Evolutionary conservation across 345 rosid genomes (phyloP), one percentile per base, ranked within the genome.

Genomic region (Corchorus capsularis): DNA sequence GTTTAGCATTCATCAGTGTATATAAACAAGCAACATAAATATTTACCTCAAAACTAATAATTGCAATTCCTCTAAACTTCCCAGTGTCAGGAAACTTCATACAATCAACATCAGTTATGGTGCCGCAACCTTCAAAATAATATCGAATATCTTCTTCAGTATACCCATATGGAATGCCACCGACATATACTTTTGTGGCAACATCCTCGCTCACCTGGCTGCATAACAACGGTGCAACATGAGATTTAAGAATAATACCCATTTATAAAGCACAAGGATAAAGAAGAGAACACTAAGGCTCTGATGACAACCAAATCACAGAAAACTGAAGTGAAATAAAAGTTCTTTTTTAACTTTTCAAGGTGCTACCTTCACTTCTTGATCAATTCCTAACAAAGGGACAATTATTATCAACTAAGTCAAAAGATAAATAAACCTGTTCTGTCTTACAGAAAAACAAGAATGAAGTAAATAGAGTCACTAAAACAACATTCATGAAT

Each of bases 51-150:
- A 95, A 96, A 72, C 83, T 85, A 37, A 93, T 83, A 67, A 92
- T 88, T 50, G 99, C 92, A 15, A 96, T 93, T 41, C 98, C 99
- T 83, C 90, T 91, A 70, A 96, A 96, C 81, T 86, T 86, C 45
- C 97, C 97, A 59, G 85, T 93, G 77, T 96, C 98, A 79, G 96
- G 90, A 78, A 93, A 95, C 73, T 83, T 86, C 96, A 91, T 92
- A 80, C 93, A 89, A 77, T 92, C 96, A 75, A 95, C 73, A 74
- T 89, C 94, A 9, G 85, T 84, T 75, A 92, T 89, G 73, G 85
- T 86, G 34, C 98, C 99, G 66, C 97, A 92, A 74, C 92, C 75
- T 86, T 86, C 94, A 67, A 96, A 96, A 88, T 78, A 93, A 76
- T 89, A 88, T 53, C 87, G 88, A 78, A 95, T 95, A 76, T 93